Evolutionary conservation across 331 rosid species (phyloP).

Genomic region (Arachis monticola): DNA sequence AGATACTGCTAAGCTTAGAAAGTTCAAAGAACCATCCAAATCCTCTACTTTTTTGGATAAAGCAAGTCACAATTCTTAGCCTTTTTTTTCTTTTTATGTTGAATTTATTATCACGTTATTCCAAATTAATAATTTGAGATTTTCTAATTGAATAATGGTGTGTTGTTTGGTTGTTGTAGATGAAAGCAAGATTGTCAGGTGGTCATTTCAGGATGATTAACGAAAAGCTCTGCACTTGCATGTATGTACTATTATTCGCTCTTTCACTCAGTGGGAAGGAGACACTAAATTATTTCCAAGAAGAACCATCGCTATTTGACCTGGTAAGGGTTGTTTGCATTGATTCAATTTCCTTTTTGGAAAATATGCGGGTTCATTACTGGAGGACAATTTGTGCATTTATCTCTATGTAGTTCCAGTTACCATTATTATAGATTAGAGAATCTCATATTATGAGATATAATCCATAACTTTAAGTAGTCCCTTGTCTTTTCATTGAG

Average conservation of each 20-base stretch:
- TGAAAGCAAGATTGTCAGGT: slow-evolving; percentile 87
- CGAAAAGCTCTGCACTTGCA: slow-evolving; percentile 97
- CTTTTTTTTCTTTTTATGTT: not conserved
- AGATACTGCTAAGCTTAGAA: slow-evolving; percentile 43
- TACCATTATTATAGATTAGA: too few relatives aligned
- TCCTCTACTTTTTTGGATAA: slow-evolving; percentile 74
- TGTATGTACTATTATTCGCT: slow-evolving; percentile 50
- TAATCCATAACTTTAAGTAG: too few relatives aligned
- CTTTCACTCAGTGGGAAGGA: slow-evolving; percentile 71
- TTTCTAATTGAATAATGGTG: not conserved
- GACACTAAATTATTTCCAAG: slow-evolving; percentile 81
- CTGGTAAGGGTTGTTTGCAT: slow-evolving; percentile 51
- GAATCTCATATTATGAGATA: too few relatives aligned
- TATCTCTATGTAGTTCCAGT: too few relatives aligned
- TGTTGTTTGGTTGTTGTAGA: slow-evolving; percentile 50
- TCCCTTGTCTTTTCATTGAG: too few relatives aligned
- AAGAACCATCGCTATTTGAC: slow-evolving; percentile 71
- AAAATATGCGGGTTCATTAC: too few relatives aligned
- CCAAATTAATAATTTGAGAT: not conserved
- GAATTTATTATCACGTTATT: not conserved
- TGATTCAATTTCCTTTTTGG: too few relatives aligned
- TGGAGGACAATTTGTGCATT: too few relatives aligned
- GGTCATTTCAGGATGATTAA: slow-evolving; percentile 97
- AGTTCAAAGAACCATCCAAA: slow-evolving; percentile 44
- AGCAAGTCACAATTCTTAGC: slow-evolving; percentile 34